Evolutionary conservation across 768 basidiomycete genomes (phyloP), one percentile per base, ranked within the genome.

Genomic region (Gloeophyllum trabeum): DNA sequence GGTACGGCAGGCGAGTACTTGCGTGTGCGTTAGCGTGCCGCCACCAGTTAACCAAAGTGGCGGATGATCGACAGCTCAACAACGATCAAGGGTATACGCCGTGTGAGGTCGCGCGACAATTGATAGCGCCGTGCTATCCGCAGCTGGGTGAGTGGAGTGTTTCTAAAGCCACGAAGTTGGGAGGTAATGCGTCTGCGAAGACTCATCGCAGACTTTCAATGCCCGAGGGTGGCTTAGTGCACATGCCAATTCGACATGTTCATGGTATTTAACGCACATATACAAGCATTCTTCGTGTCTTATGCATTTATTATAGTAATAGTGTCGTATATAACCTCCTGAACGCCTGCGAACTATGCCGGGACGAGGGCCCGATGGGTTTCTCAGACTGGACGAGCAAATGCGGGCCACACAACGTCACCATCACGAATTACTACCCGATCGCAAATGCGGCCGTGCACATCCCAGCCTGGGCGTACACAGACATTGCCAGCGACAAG

Each of bases 231-330:
- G 28, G 16, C 16, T 10, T 32, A 10, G 28, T 10, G 10, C 16
- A 32, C 28, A 32, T 32, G 46, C 24, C 49, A 50, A 42, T 54
- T 36, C 19, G 48, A 35, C 36, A 50, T 45, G 46, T 52, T 53
- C 46, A 49, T 53, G 20, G 54, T 56, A n/a, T n/a, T n/a, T n/a
- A n/a, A n/a, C n/a, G n/a, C n/a, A n/a, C n/a, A n/a, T n/a, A n/a
- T n/a, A n/a, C n/a, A n/a, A n/a, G n/a, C n/a, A n/a, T n/a, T n/a
- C n/a, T n/a, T n/a, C n/a, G 40, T 21, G 26, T 16, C 19, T 41
- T 10, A 12, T 22, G 13, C 12, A 23, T 25, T 18, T 4, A 24
- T 6, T 41, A 6, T 23, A 50, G 49, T 42, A 50, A 47, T 23
- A n/a, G 39, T 1, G 22, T 45, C 10, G 46, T 32, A 5, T 50